phyloP scores from a whole-genome alignment of 257 asterid genomes.

The Jacaranda copaia region DNA sequence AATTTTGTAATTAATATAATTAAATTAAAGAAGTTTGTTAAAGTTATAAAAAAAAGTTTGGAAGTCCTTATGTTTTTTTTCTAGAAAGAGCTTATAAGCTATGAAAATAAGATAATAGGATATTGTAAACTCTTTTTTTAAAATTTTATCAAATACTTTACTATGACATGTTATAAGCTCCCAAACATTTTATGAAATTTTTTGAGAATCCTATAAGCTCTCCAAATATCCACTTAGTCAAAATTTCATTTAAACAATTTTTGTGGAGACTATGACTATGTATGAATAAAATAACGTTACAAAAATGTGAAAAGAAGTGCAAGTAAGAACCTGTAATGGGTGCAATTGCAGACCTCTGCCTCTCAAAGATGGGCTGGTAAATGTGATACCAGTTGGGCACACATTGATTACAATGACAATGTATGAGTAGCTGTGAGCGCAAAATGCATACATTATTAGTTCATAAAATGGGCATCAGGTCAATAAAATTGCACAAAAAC shows the following conservation, averaged over 20 bases:
- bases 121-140: no score
- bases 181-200: no score
- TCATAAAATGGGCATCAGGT: constrained; percentile 29
- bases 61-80: no score
- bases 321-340: constrained; percentile 72
- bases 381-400: constrained; percentile 62
- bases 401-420: constrained; percentile 67
- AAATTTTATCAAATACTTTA: no score
- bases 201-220: no score
- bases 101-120: no score
- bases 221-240: no score
- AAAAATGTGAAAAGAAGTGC: constrained; percentile 9
- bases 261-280: background rate
- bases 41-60: no score
- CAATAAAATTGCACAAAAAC: constrained; percentile 14
- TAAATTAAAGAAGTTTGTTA: no score
- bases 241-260: background rate
- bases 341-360: constrained; percentile 75
- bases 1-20: no score
- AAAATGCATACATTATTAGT: constrained; percentile 26
- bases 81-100: no score
- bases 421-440: constrained; percentile 70
- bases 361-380: constrained; percentile 56
- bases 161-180: no score
- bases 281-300: background rate